Base-by-base conservation (phyloP, 805 yeast genomes). In the Lipomyces yamadae region DNA sequence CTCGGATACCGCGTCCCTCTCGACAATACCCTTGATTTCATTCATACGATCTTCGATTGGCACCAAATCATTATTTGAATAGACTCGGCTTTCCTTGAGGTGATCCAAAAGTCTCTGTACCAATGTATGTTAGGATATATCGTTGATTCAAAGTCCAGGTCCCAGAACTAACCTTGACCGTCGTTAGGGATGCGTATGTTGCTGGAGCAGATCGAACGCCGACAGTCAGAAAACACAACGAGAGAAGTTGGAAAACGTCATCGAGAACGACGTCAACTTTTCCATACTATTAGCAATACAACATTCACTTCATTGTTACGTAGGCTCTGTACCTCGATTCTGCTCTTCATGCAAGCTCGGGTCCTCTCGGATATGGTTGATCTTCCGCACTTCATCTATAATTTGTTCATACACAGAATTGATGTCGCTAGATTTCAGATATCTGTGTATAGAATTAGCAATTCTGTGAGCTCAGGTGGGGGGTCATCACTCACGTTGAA, bases 151-250 rank as follows among this genome's bases (percentile, higher is more conserved):
- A 42, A 42, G 7, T 15, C 7, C 48, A 15, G n/a, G 24, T 24
- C 48, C 24, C 48, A 29, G n/a, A 18, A 56, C 71, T 7, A 35
- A 70, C 72, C 64, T 69, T 67, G 48, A 95, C 96, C 0, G 98
- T 92, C 54, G 92, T 83, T 54, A 94, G 80, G 2, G 96, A 90
- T 4, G 97, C 94, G 78, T 90, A 95, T 0, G 97, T 91, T 3
- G 98, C 97, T 0, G 98, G 97, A 0, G 97, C 97, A 45, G 92
- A 85, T 72, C 92, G 88, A 72, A 92, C 81, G 2, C 99, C 99
- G 66, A 96, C 95, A 1, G 98, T 91, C 74, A 94, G 85, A 77
- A 93, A 91, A 71, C 95, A 89, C 61, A 95, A 82, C 13, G 97
- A 89, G 56, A 94, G 79, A 58, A 95, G 79, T 77, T 94, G 97